These are phyloP conservation scores for Wickerhamiella brachini DNA, from an alignment of 805 yeast genomes.

Conservation along the genomic window DNA sequence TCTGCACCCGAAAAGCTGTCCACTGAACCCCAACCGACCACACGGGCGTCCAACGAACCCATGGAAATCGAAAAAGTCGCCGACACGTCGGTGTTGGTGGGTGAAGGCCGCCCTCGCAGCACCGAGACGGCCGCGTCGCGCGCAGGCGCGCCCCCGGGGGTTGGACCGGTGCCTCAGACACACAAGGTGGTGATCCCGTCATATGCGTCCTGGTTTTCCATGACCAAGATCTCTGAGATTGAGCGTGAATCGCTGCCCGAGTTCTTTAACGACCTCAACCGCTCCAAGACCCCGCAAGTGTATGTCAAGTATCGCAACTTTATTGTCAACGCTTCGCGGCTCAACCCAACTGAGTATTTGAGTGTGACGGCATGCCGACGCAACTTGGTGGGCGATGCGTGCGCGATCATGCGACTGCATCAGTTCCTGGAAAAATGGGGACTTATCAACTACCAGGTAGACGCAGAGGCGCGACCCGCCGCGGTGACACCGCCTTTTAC, in stretches of 20 bases:
- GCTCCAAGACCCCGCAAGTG: constrained; percentile 69
- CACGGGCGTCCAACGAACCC: background rate
- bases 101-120: constrained; percentile 1
- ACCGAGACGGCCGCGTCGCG: constrained; percentile 4
- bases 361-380: constrained; percentile 87
- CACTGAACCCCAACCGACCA: background rate
- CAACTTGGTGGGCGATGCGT: constrained; percentile 82
- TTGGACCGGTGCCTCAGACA: constrained; percentile 38
- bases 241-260: constrained; percentile 81
- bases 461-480: constrained; percentile 54
- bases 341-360: constrained; percentile 79
- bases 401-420: constrained; percentile 73
- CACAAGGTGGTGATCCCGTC: constrained; percentile 81
- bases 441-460: constrained; percentile 80
- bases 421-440: constrained; percentile 86
- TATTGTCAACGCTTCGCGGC: constrained; percentile 73
- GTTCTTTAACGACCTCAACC: constrained; percentile 48
- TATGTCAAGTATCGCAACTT: constrained; percentile 77
- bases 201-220: constrained; percentile 73
- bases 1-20: too few species aligned
- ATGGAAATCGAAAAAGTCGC: background rate
- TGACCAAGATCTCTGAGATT: constrained; percentile 56
- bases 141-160: constrained; percentile 9
- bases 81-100: background rate
- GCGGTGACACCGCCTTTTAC: constrained; percentile 58